Conservation (phyloP, 176 grass and related monocot genomes). For the Poa pratensis region DNA sequence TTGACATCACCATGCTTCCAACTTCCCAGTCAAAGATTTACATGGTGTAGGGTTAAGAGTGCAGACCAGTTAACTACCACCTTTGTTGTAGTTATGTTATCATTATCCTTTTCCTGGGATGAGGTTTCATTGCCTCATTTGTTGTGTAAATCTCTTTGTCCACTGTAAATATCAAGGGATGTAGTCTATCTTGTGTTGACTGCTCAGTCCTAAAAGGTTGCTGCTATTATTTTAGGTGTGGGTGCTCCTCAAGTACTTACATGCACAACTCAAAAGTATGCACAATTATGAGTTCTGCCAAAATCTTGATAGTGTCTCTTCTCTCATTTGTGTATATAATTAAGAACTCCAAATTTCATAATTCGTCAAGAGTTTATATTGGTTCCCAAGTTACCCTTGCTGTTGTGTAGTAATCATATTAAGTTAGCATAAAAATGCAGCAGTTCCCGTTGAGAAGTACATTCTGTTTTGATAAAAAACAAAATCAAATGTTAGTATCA, state of each 20-base stretch:
- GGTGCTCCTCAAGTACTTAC: not conserved
- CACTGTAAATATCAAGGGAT: constrained; percentile 4
- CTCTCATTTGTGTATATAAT: not conserved
- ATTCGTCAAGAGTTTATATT: not conserved
- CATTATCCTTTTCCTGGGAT: not conserved
- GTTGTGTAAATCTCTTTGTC: constrained; percentile 17
- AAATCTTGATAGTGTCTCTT: not conserved
- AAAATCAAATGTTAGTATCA: not conserved
- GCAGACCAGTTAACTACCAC: not conserved
- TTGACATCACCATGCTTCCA: not conserved
- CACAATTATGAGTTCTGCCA: not conserved
- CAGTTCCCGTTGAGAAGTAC: not conserved
- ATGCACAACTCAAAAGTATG: not conserved
- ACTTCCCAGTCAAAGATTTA: constrained; percentile 9
- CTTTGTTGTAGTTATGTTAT: constrained; percentile 15
- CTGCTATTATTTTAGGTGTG: not conserved
- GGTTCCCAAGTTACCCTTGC: too few species aligned
- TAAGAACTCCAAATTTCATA: not conserved
- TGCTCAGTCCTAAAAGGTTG: not conserved
- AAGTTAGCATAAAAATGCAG: not conserved
- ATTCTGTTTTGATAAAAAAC: not conserved
- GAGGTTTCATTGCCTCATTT: not conserved
- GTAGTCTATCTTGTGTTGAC: not conserved
- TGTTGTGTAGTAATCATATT: too few species aligned
- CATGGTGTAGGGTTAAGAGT: not conserved